A percentile compares a stretch with the other conserved stretches of the same genome.
These are phyloP conservation scores for Tricholoma sp. DNA, from an alignment of 768 basidiomycete genomes.

Conservation along the genomic window DNA sequence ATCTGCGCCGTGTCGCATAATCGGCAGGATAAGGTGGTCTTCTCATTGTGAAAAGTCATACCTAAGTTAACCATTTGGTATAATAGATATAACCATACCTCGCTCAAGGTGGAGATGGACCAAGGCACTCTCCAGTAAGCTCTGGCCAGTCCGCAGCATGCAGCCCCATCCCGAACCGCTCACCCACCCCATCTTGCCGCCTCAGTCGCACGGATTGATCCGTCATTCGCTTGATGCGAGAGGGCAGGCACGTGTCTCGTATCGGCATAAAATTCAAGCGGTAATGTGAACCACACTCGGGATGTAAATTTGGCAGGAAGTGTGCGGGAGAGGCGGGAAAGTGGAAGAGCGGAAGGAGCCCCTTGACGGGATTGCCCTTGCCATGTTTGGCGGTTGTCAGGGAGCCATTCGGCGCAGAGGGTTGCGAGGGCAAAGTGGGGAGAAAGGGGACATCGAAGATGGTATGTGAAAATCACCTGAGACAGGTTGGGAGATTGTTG, in stretches of 20 bases:
- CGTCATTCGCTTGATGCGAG: constrained; percentile 12
- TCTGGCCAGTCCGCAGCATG: constrained; percentile 87
- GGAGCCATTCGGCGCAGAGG: too few species aligned
- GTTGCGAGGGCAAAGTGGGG: constrained; percentile 45
- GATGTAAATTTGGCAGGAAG: constrained; percentile 70
- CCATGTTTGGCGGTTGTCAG: constrained; percentile 69
- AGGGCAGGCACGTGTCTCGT: constrained; percentile 47
- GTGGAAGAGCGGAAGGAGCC: constrained; percentile 39
- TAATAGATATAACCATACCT: constrained; percentile 4
- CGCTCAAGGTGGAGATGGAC: constrained; percentile 63
- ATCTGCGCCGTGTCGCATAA: constrained; percentile 48
- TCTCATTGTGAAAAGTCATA: constrained; percentile 59
- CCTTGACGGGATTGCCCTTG: constrained; percentile 75
- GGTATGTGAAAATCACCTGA: constrained; percentile 79
- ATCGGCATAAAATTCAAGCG: constrained; percentile 85
- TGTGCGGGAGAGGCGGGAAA: constrained; percentile 19
- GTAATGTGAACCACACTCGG: constrained; percentile 88
- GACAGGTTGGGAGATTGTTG: constrained; percentile 65
- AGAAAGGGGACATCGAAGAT: constrained; percentile 68
- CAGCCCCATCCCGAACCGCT: constrained; percentile 90
- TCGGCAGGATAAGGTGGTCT: constrained; percentile 60
- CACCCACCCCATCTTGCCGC: constrained; percentile 75
- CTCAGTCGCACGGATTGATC: constrained; percentile 63
- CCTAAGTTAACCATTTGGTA: neutral
- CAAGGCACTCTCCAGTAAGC: constrained; percentile 76